These are phyloP conservation scores for Trichosanthes cucumerina DNA, from an alignment of 306 rosid genomes.

Conservation along the genomic window DNA sequence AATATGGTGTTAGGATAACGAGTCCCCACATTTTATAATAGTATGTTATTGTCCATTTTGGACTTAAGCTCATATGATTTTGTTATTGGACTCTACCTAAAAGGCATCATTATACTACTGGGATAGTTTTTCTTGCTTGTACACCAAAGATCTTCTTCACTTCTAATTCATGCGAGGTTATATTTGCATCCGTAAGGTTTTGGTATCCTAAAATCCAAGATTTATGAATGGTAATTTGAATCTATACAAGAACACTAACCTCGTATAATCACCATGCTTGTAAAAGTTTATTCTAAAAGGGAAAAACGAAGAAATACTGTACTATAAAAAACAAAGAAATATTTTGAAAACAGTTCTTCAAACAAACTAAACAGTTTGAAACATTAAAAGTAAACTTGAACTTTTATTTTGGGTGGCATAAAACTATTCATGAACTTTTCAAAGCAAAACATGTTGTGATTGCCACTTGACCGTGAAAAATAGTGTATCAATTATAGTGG, in stretches of 20 bases:
- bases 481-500: background rate
- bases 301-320: background rate
- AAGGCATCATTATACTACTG: background rate
- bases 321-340: background rate
- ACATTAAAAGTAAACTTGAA: background rate
- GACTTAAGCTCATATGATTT: background rate
- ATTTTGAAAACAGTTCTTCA: background rate
- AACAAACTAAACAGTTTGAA: background rate
- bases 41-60: background rate
- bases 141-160: background rate
- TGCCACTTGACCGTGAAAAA: background rate
- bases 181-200: background rate
- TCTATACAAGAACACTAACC: background rate
- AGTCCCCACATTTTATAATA: background rate
- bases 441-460: background rate
- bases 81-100: background rate
- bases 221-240: background rate
- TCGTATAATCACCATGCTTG: background rate
- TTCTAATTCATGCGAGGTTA: background rate
- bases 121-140: background rate
- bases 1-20: background rate
- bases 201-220: background rate
- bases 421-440: background rate
- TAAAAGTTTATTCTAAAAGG: background rate
- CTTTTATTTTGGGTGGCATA: background rate